Percentiles rank a stretch among this genome's conserved stretches.
Conservation (phyloP, 495 filamentous ascomycete genomes). For the Daldinia vernicosa region DNA sequence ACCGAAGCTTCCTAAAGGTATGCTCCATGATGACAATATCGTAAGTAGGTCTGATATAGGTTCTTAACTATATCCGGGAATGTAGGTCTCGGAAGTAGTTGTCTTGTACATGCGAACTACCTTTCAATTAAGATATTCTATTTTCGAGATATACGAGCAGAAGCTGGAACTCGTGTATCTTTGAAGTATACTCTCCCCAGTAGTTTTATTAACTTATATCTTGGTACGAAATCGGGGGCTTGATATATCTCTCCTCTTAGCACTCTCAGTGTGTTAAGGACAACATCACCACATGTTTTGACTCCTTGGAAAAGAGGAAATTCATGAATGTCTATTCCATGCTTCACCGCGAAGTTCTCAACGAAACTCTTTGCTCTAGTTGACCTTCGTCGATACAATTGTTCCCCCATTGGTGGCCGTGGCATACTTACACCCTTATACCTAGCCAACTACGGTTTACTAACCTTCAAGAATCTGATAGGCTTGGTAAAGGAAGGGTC, state of each 20-base stretch:
- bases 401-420: too few relatives aligned
- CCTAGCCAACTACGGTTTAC: too few relatives aligned
- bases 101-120: not conserved
- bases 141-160: not conserved
- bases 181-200: not conserved
- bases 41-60: not conserved
- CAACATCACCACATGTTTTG: too few relatives aligned
- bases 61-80: not conserved
- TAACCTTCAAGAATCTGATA: too few relatives aligned
- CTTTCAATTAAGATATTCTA: not conserved
- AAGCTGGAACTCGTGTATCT: not conserved
- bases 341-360: too few relatives aligned
- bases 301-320: too few relatives aligned
- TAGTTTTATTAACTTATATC: not conserved
- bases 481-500: too few relatives aligned
- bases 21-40: not conserved
- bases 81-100: not conserved
- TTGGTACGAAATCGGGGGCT: not conserved
- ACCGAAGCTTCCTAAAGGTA: not conserved
- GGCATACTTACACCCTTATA: too few relatives aligned
- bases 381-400: too few relatives aligned
- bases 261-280: too few relatives aligned
- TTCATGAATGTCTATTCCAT: too few relatives aligned
- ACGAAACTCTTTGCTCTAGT: too few relatives aligned
- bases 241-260: not conserved